Conservation (phyloP, 345 rosid genomes). For the thale cress (Arabidopsis thaliana) region TAIR10.1 NC_003070.9:15787001-15787500, state of each 20-base stretch:
- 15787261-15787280: background rate
- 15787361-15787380: background rate
- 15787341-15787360: background rate
- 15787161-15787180: background rate
- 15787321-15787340: background rate
- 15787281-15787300: background rate
- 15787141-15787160: fast-evolving
- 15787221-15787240: background rate
- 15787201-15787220: background rate
- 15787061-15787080: background rate
- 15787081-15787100: background rate
- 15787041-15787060: background rate
- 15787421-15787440: too few relatives aligned
- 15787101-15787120: background rate
- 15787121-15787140: background rate
- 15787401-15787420: too few relatives aligned
- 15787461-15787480: too few relatives aligned
- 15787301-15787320: background rate
- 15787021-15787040: background rate
- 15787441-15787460: too few relatives aligned
- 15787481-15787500: too few relatives aligned
- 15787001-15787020: background rate
- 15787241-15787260: background rate
- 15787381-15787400: background rate
- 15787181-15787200: background rate